phyloP scores from a whole-genome alignment of 2,329 filamentous ascomycete species.

The Fusarium ambrosium region DNA sequence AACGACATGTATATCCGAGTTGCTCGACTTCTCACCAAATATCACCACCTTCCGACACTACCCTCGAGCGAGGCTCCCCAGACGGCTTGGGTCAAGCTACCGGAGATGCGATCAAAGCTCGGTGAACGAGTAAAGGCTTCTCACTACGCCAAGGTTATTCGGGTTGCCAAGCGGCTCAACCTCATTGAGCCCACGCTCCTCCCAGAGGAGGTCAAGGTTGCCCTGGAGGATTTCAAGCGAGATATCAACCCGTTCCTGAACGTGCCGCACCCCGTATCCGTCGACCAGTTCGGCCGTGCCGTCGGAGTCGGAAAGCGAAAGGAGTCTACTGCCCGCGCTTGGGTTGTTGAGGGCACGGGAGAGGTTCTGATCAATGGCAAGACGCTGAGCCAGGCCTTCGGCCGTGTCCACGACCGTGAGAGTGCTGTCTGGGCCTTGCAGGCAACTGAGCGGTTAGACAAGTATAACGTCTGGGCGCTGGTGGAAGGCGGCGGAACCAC shows the following conservation, averaged over 20 bases:
- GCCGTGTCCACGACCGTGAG: slow-evolving; percentile 91
- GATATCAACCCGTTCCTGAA: slow-evolving; percentile 79
- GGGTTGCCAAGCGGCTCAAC: slow-evolving; percentile 83
- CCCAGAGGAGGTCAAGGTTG: slow-evolving; percentile 75
- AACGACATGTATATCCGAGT: slow-evolving; percentile 86
- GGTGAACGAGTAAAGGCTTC: slow-evolving; percentile 81
- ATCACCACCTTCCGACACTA: slow-evolving; percentile 79
- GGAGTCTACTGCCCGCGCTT: slow-evolving; percentile 85
- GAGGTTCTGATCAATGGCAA: slow-evolving; percentile 93
- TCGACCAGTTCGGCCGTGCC: slow-evolving; percentile 84
- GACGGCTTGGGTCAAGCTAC: slow-evolving; percentile 84
- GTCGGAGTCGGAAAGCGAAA: slow-evolving; percentile 89
- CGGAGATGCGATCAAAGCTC: slow-evolving; percentile 78
- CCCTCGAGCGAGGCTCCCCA: slow-evolving; percentile 75
- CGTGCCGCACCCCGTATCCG: slow-evolving; percentile 69
- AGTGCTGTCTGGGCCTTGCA: slow-evolving; percentile 94
- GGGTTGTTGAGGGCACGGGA: slow-evolving; percentile 91
- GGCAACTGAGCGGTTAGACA: slow-evolving; percentile 85
- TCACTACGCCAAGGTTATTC: slow-evolving; percentile 83
- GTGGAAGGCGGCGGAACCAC: slow-evolving; percentile 91
- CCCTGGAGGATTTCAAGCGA: slow-evolving; percentile 79
- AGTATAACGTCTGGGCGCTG: slow-evolving; percentile 95
- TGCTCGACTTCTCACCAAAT: slow-evolving; percentile 77
- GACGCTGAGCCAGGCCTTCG: slow-evolving; percentile 84
- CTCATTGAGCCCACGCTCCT: slow-evolving; percentile 84